Percentiles rank a stretch among this genome's conserved stretches.
phyloP scores from a whole-genome alignment of 306 rosid species.

The Acacia crassicarpa region DNA sequence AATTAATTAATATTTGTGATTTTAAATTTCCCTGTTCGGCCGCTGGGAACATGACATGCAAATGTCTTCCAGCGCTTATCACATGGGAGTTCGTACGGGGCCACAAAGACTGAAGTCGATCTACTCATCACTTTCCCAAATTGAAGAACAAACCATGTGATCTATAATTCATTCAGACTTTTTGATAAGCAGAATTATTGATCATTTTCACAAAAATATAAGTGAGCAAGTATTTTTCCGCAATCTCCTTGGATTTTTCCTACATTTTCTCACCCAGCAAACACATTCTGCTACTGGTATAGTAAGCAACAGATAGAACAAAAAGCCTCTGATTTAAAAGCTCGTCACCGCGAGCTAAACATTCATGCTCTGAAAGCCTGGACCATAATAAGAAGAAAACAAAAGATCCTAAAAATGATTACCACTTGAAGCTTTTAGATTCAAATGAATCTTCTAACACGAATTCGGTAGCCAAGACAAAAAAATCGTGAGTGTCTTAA shows the following conservation, averaged over 20 bases:
- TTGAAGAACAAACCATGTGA: background rate
- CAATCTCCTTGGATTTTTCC: background rate
- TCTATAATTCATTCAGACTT: background rate
- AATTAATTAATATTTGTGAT: background rate
- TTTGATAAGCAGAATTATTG: constrained; percentile 4
- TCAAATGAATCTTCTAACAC: background rate
- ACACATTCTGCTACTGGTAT: background rate
- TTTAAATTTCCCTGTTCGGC: background rate
- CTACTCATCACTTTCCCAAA: background rate
- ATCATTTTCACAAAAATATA: background rate
- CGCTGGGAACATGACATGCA: constrained; percentile 13
- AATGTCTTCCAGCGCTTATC: background rate
- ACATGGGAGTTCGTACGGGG: background rate
- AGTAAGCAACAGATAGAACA: background rate
- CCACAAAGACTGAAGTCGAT: background rate
- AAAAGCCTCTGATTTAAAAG: background rate
- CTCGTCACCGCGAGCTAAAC: background rate
- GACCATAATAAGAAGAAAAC: background rate
- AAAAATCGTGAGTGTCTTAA: background rate
- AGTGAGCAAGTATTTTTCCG: background rate
- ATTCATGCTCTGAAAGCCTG: background rate
- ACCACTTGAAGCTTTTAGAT: background rate
- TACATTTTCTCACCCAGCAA: constrained; percentile 25
- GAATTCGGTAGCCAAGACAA: background rate
- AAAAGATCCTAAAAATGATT: background rate